Percentiles rank a stretch among this genome's conserved stretches.
Conservation (phyloP, 2,329 filamentous ascomycete genomes). For the Colletotrichum tropicicola region DNA sequence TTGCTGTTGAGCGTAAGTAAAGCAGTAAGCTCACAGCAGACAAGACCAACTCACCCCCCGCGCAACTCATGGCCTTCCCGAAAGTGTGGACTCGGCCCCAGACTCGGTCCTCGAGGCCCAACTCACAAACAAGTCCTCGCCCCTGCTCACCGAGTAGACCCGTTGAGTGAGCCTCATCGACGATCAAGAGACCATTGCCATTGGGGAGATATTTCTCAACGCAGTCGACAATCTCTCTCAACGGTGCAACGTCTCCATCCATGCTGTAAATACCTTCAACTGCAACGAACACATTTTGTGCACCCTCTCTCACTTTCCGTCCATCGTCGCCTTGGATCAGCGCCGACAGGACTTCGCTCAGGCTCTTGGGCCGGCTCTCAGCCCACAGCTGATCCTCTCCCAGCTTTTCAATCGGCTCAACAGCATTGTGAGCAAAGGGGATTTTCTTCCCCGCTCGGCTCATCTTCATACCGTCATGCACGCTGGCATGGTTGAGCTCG, state of each 20-base stretch:
- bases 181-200: constrained; percentile 69
- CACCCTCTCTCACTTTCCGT: constrained; percentile 42
- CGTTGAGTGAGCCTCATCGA: constrained; percentile 76
- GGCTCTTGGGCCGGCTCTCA: constrained; percentile 6
- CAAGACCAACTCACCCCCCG: constrained; percentile 67
- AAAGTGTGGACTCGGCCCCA: constrained; percentile 72
- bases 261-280: constrained; percentile 82
- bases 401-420: constrained; percentile 33
- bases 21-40: not conserved
- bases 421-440: constrained; percentile 67
- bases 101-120: constrained; percentile 63
- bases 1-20: constrained; percentile 42
- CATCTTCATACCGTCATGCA: constrained; percentile 79
- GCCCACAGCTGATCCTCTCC: not conserved
- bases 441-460: constrained; percentile 61
- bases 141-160: constrained; percentile 67
- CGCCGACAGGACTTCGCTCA: constrained; percentile 39
- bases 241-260: constrained; percentile 78
- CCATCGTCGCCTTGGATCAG: constrained; percentile 46
- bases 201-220: constrained; percentile 64
- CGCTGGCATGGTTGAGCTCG: constrained; percentile 79
- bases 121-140: constrained; percentile 64
- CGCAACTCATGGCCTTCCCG: constrained; percentile 73
- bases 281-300: constrained; percentile 70
- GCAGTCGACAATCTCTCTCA: constrained; percentile 66